Evolutionary conservation across 2,329 filamentous ascomycete genomes (phyloP).

Genomic region (Fusarium coicis): DNA sequence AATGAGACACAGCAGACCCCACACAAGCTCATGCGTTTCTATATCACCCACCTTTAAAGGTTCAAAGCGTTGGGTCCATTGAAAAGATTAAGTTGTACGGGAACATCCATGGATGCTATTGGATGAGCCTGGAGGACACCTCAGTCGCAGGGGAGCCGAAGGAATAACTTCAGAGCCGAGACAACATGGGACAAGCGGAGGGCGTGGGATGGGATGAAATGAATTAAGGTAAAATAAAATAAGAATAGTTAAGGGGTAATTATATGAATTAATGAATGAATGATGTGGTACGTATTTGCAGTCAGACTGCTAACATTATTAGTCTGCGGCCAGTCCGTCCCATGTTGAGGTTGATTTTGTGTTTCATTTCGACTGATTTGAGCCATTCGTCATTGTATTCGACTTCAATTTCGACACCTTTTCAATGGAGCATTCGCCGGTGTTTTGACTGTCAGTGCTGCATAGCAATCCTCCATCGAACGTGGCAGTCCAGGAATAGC

Average conservation of each 20-base stretch:
- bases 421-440: background rate
- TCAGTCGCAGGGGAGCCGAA: background rate
- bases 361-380: constrained; percentile 21
- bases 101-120: constrained; percentile 2
- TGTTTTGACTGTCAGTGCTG: background rate
- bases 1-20: constrained; percentile 30
- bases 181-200: background rate
- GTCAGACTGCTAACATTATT: constrained; percentile 1
- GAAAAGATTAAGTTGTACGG: constrained; percentile 16
- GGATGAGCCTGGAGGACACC: background rate
- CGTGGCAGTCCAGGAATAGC: constrained; percentile 11
- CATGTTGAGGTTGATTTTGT: constrained; percentile 24
- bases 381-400: background rate
- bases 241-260: constrained; percentile 9
- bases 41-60: constrained; percentile 6
- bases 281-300: constrained; percentile 7
- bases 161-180: constrained; percentile 6
- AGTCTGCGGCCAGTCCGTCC: constrained; percentile 23
- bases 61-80: background rate
- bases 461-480: constrained; percentile 13
- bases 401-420: background rate
- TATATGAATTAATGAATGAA: background rate
- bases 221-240: background rate
- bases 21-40: constrained; percentile 34
- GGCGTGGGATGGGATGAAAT: background rate